Base-by-base conservation (phyloP, 2,329 filamentous ascomycete species). In the Penicillium sclerotiorum region DNA sequence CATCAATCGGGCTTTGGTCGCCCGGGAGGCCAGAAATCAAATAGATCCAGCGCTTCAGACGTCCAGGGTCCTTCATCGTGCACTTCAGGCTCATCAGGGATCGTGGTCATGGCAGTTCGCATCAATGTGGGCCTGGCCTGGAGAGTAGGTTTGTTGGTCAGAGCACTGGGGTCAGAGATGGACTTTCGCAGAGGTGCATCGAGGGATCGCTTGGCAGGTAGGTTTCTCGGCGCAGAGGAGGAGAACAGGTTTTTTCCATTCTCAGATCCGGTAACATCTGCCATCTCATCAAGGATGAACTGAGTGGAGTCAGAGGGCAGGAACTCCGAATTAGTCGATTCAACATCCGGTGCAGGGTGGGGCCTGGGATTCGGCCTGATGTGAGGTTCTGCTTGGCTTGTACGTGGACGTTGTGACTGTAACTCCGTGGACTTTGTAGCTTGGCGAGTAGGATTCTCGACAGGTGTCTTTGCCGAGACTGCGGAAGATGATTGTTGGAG, bases 11-110 rank as follows among this genome's bases (percentile, higher is more conserved):
- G 70, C 44, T 71, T 74, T 15, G 60, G 57, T 41, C 67, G 61
- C n/a, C 64, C 70, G 6, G 65, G 64, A 13, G 72, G 72, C 72
- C 72, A 74, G 53, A 70, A 74, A 37, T 74, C 72, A 55, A 74
- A 74, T 17, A 75, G 58, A 57, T 74, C 70, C 21, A 71, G 57
- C 12, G 72, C 72, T 52, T 75, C 72, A 0, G 61, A 59, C 5
- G 72, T 74, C 72, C 72, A 75, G 0, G 72, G 71, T 0, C 72
- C 72, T 49, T 68, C 59, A 35, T 71, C 69, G 5, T 50, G 33
- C 8, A 39, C 48, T 17, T 52, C 54, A 8, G 58, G 50, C 20
- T 60, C 55, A 13, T 60, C 56, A 11, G 42, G 20, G 2, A 37
- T 15, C 8, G 49, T 44, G 36, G 58, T 59, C 4, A 60, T 52